Base-by-base conservation (phyloP, 805 yeast genomes). In the Cyberlindnera mississippiensis region DNA sequence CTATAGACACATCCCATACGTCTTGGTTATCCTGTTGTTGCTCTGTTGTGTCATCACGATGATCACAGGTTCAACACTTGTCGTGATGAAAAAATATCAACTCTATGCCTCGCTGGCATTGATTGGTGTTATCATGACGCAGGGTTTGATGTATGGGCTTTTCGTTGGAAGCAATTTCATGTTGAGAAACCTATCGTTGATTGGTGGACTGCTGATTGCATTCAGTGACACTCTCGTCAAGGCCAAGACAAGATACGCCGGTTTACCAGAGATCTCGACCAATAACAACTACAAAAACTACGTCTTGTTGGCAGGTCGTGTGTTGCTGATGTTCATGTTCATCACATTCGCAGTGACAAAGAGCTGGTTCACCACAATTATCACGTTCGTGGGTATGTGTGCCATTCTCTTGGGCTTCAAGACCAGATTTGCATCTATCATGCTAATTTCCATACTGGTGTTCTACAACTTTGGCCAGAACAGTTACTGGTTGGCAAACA, bases 331-430 rank as follows among this genome's bases (percentile, higher is more conserved):
- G 37, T 75, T 89, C 44, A 74, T 91, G 64, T 93, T 91, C 60
- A 65, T 87, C 50, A 89, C 95, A 3, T 91, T 89, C 61, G 81
- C 91, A 16, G 73, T 88, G 53, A 77, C 87, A 19, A 78, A 85
- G 38, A 71, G 76, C 28, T 87, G 89, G 88, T 60, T 82, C 38
- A 67, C 81, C 20, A 76, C 86, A 44, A 61, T 82, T 22, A 52
- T 87, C 20, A 82, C 86, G 42, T 61, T 87, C 27, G 56, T 85
- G 42, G 95, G 96, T 10, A 73, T 85, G 59, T 69, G 77, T 28
- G 78, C 90, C 43, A 90, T 91, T 47, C 88, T 85, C 18, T 78
- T 91, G 51, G 99, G 99, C 27, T 93, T 80, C 75, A 89, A 88
- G 68, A 90, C 98, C 35, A 88, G 88, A 61, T 77, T 89, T 51